phyloP scores from a whole-genome alignment of 345 rosid species.

The Eucalyptus polyanthemos region DNA sequence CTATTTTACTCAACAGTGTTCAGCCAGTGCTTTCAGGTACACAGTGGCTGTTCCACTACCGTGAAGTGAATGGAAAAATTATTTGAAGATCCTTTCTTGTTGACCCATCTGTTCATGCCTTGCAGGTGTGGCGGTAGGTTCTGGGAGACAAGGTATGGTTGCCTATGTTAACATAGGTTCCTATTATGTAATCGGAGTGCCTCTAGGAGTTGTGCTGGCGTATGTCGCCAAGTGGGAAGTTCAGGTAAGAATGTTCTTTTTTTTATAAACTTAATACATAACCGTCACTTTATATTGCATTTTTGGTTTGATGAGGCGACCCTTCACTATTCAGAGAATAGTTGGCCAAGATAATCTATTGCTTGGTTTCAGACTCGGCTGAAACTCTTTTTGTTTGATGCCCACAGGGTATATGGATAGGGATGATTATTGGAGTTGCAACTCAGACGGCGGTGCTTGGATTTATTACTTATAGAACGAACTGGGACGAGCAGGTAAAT shows the following conservation, averaged over 20 bases:
- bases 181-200: slow-evolving; percentile 19
- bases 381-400: neutral
- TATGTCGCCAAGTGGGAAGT: neutral
- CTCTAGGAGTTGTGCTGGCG: slow-evolving; percentile 13
- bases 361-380: neutral
- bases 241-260: neutral
- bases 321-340: neutral
- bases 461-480: slow-evolving; percentile 16
- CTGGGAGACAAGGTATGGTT: slow-evolving; percentile 11
- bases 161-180: slow-evolving; percentile 14
- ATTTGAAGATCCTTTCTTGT: neutral
- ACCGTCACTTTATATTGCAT: neutral
- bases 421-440: slow-evolving; percentile 22
- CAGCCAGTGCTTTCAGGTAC: slow-evolving; percentile 3
- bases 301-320: neutral
- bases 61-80: neutral
- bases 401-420: slow-evolving; percentile 31
- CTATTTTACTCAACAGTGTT: neutral
- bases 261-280: neutral
- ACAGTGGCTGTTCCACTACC: neutral
- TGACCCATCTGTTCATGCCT: neutral
- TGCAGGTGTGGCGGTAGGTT: slow-evolving; percentile 17
- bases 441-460: slow-evolving; percentile 17
- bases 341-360: neutral
- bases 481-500: neutral